These are phyloP conservation scores for Coniochaeta pulveracea DNA, from an alignment of 2,329 filamentous ascomycete genomes.

Conservation along the genomic window DNA sequence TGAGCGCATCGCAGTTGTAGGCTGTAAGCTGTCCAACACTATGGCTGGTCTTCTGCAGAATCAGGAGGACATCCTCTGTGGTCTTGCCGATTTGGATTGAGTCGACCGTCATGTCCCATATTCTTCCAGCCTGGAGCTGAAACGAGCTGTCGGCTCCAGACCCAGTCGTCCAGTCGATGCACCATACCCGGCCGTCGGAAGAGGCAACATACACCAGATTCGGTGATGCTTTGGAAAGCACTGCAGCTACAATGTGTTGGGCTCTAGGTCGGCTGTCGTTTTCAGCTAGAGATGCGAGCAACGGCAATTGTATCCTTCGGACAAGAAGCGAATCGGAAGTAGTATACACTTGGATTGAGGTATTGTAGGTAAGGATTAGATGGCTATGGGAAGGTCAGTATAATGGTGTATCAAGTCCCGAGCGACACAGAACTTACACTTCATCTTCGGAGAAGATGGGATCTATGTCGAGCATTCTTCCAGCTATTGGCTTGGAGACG, in stretches of 20 bases:
- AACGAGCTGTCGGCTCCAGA: conserved; percentile 29
- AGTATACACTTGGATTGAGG: conserved; percentile 70
- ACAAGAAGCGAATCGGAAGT: conserved; percentile 70
- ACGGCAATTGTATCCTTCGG: conserved; percentile 47
- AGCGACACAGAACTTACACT: too few species aligned
- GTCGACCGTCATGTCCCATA: conserved; percentile 33
- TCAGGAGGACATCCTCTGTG: conserved; percentile 32
- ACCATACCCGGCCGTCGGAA: conserved; percentile 44
- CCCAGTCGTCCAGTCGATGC: conserved; percentile 46
- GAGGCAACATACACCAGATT: conserved; percentile 49
- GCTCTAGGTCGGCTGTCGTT: conserved; percentile 16
- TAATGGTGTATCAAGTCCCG: too few species aligned
- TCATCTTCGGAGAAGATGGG: conserved; percentile 51
- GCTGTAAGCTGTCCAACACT: conserved; percentile 29
- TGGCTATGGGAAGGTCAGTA: too few species aligned
- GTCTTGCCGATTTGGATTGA: conserved; percentile 22
- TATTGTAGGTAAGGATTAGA: conserved; percentile 64
- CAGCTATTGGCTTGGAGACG: conserved; percentile 53
- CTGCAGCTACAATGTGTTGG: conserved; percentile 26
- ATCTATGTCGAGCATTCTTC: conserved; percentile 53
- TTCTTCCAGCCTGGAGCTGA: conserved; percentile 27
- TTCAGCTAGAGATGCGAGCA: conserved; percentile 23
- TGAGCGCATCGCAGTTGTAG: conserved; percentile 26
- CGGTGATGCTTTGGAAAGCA: conserved; percentile 27
- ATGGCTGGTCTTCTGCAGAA: conserved; percentile 29